Conservation (phyloP, 306 rosid species). For the Medicago arabica region DNA sequence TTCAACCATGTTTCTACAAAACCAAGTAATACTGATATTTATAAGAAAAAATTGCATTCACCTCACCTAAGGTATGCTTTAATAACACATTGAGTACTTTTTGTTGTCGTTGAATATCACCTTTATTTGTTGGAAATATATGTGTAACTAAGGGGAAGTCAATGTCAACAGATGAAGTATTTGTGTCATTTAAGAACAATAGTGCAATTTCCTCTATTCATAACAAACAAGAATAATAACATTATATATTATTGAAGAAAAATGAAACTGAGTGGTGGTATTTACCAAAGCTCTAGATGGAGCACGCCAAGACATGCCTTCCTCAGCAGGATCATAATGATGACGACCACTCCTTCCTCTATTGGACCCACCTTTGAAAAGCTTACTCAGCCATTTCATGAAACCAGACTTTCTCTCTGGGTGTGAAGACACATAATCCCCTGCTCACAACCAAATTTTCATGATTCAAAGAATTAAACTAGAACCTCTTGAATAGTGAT, state of each 20-base stretch:
- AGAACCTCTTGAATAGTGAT: not conserved
- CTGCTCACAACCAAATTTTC: conserved; percentile 60
- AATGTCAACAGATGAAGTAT: too few relatives aligned
- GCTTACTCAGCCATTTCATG: conserved; percentile 91
- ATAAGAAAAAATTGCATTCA: too few relatives aligned
- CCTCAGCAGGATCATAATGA: conserved; percentile 72
- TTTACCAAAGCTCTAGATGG: conserved; percentile 75
- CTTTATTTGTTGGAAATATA: too few relatives aligned
- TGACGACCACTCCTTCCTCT: conserved; percentile 59
- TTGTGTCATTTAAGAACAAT: too few relatives aligned
- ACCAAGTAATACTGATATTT: too few relatives aligned
- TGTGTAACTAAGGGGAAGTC: too few relatives aligned
- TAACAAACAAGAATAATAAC: conserved; percentile 31
- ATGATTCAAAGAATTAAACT: conserved; percentile 16
- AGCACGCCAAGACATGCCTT: conserved; percentile 69
- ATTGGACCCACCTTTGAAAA: conserved; percentile 71
- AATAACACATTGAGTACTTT: too few relatives aligned
- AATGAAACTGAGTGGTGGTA: conserved; percentile 12
- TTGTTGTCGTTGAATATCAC: too few relatives aligned
- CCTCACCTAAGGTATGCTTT: too few relatives aligned
- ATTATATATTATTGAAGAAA: conserved; percentile 29
- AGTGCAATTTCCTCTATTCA: conserved; percentile 7
- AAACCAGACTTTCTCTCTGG: conserved; percentile 88
- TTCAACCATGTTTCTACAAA: too few relatives aligned
- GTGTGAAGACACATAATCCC: conserved; percentile 76